Evolutionary conservation across 1,139 yeast species (phyloP).

Genomic region (Geotrichum citri-aurantii): DNA sequence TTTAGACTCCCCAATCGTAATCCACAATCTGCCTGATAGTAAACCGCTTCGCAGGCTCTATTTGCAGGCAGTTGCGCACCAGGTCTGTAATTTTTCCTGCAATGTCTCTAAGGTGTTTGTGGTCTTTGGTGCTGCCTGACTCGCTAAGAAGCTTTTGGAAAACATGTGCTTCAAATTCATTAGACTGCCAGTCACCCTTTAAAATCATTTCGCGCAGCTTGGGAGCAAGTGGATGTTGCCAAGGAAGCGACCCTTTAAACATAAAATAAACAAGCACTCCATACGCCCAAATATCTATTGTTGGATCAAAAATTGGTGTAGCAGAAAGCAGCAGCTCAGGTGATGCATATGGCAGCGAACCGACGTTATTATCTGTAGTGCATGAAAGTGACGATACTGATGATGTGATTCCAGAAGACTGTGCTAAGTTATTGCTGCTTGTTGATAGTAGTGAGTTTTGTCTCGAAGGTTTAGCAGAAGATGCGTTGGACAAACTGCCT

Average conservation of each 20-base stretch:
- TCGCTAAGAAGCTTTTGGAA: constrained; percentile 27
- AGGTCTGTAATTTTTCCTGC: constrained; percentile 39
- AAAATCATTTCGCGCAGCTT: constrained; percentile 66
- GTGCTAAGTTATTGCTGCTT: neutral
- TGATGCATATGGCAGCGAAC: constrained; percentile 87
- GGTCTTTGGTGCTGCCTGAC: constrained; percentile 35
- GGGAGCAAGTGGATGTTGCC: constrained; percentile 77
- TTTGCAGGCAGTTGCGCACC: constrained; percentile 51
- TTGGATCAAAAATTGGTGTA: constrained; percentile 65
- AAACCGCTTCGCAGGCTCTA: constrained; percentile 48
- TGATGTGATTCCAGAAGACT: neutral
- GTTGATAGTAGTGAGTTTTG: neutral
- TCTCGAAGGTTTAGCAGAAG: constrained; percentile 5
- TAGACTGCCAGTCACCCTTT: constrained; percentile 55
- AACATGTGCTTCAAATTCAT: constrained; percentile 35
- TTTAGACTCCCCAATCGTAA: constrained; percentile 7
- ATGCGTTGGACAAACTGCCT: neutral
- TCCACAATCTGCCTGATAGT: constrained; percentile 41
- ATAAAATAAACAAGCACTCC: constrained; percentile 75
- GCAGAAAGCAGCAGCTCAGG: constrained; percentile 68
- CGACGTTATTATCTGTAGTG: constrained; percentile 43
- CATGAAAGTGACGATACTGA: neutral
- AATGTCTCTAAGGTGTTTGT: constrained; percentile 28
- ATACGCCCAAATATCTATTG: constrained; percentile 85
- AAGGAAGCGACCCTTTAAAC: constrained; percentile 71